phyloP scores from a whole-genome alignment of 257 asterid genomes.

The Solanum gracilifrons region DNA sequence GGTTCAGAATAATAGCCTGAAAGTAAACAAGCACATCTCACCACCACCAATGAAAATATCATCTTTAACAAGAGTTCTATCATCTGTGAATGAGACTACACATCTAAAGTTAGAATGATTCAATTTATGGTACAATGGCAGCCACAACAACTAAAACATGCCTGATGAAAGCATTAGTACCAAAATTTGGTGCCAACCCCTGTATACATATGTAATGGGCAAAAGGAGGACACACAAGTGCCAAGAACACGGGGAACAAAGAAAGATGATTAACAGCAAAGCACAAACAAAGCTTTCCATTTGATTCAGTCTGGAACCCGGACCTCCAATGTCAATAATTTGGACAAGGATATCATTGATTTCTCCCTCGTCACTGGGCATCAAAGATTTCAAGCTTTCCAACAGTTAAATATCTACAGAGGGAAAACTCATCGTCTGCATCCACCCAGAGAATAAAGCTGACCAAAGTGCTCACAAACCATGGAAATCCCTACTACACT shows the following conservation, averaged over 20 bases:
- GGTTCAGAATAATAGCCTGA: background rate
- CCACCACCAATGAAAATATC: background rate
- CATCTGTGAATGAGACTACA: constrained; percentile 8
- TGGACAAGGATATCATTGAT: constrained; percentile 1
- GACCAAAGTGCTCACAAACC: constrained; percentile 1
- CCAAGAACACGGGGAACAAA: constrained; percentile 1
- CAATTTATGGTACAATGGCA: constrained; percentile 11
- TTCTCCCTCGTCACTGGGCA: constrained; percentile 9
- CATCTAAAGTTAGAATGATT: constrained; percentile 1
- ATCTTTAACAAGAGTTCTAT: constrained; percentile 4
- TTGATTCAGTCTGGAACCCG: constrained; percentile 10
- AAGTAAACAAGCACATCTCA: background rate
- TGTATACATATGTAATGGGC: constrained; percentile 6
- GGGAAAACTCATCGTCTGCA: constrained; percentile 10
- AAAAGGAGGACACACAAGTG: constrained; percentile 1
- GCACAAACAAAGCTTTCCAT: constrained; percentile 8
- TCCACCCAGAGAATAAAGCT: constrained; percentile 7
- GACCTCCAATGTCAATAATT: constrained; percentile 6
- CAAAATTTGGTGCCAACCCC: constrained; percentile 18
- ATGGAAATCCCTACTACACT: background rate
- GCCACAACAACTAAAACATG: constrained; percentile 6
- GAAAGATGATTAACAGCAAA: constrained; percentile 8
- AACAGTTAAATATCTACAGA: constrained; percentile 13
- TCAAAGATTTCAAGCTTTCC: constrained; percentile 10
- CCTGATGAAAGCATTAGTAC: constrained; percentile 5